Base-by-base conservation (phyloP, 2,329 filamentous ascomycete genomes). In the Ophiosphaerella narmari region DNA sequence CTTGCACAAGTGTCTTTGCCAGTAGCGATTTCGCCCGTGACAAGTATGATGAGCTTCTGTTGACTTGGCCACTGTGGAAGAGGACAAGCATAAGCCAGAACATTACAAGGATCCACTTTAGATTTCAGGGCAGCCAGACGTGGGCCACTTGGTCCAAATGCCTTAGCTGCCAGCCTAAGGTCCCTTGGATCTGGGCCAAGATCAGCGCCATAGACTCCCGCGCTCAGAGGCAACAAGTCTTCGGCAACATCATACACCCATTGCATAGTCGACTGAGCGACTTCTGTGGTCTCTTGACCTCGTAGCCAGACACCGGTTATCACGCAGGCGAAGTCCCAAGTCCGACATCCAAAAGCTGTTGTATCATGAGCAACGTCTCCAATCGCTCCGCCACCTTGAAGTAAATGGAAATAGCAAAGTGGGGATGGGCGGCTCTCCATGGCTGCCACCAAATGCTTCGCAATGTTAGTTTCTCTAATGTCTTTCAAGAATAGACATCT, bases 251-350 rank as follows among this genome's bases (percentile, higher is more conserved):
- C 52, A 62, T 87, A 86, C 14, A 86, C 84, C 84, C 85, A 87
- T 4, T 62, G 46, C 3, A 80, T 62, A 2, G 68, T 74, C 47
- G 62, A 63, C 52, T 50, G 70, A 53, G 79, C 73, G 9, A 55
- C 34, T 39, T 73, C 66, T 0, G 74, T 79, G 37, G 65, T 75
- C 54, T 85, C 81, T 66, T 81, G 64, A 8, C 80, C 73, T 13
- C 82, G 80, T 2, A 75, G 74, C 84, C 84, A 87, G 49, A 86
- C 79, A 23, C 82, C 84, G 5, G 84, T 87, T 36, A 88, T 62
- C 4, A 87, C 81, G 57, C 84, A 87, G 39, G 84, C 84, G 71
- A 81, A 87, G 29, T 82, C 76, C 84, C 84, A 87, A 64, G 83
- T 77, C 68, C 84, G 80, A 72, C 80, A 85, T 38, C 85, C 83